Base-by-base conservation (phyloP, 345 rosid genomes). In the Pistacia integerrima region DNA sequence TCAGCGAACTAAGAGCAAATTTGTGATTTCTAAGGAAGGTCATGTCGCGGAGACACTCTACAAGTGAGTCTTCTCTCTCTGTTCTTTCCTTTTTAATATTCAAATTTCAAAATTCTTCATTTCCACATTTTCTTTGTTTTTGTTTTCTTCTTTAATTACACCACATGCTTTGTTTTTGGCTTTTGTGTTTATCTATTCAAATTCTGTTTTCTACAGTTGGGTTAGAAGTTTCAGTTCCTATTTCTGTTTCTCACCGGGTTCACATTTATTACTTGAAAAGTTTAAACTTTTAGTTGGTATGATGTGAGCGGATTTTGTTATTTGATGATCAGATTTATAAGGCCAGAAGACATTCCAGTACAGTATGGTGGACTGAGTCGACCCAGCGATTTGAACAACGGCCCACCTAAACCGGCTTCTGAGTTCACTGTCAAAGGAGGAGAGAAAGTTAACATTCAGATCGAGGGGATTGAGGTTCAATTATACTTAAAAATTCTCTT, bases 1-100 rank as follows among this genome's bases (percentile, higher is more conserved):
- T 55, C 99, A 93, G 67, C 81, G 99, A 72, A 97, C 99, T 25
- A 97, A 92, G 92, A 94, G 93, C 91, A 97, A 97, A 84, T 94
- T 94, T 78, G 93, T 97, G 11, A 88, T 97, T 79, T 91, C 97
- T 0, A 94, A 85, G 84, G 94, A 97, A 89, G 98, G 97, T 74
- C 82, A 85, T 75, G 93, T 87, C 14, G 97, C 99, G 0, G 97
- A 92, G 79, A 92, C 98, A 12, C 99, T 97, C 64, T 97, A 92
- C 95, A 97, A 92, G 99, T 94, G 64, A 61, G 82, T 75, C 11
- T 22, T 8, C 13, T 10, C 7, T 33, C 8, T 4, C 1, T 18
- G 0, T 1, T 6, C 22, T 25, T 38, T 11, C 8, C 9, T 51
- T 74, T 61, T 11, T 30, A 30, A 30, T 30, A 30, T 30, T 30